These are phyloP conservation scores for Boletus eberwhitei DNA, from an alignment of 768 basidiomycete species.

Conservation along the genomic window DNA sequence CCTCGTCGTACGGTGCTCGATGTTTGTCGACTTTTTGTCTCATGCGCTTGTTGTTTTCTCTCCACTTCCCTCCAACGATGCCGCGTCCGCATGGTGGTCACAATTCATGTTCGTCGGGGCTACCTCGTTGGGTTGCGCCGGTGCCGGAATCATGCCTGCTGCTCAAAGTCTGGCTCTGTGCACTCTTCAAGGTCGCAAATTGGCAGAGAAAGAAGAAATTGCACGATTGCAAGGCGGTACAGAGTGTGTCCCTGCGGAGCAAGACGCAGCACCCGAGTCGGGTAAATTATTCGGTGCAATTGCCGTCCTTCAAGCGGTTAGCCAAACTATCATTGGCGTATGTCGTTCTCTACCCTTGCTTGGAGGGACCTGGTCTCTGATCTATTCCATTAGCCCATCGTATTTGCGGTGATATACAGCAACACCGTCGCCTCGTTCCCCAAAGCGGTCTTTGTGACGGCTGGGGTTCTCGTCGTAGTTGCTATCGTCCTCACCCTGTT, in stretches of 20 bases:
- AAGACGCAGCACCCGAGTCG: slow-evolving; percentile 34
- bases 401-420: slow-evolving; percentile 68
- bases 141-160: slow-evolving; percentile 66
- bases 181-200: slow-evolving; percentile 40
- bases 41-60: slow-evolving; percentile 57
- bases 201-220: slow-evolving; percentile 35
- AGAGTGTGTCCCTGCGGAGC: slow-evolving; percentile 1
- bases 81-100: slow-evolving; percentile 20
- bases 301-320: slow-evolving; percentile 62
- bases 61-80: slow-evolving; percentile 40
- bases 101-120: slow-evolving; percentile 53
- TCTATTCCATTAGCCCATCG: slow-evolving; percentile 47
- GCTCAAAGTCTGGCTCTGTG: slow-evolving; percentile 73
- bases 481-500: slow-evolving; percentile 46
- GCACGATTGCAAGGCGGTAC: slow-evolving; percentile 14
- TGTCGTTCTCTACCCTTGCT: slow-evolving; percentile 2
- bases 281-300: slow-evolving; percentile 73
- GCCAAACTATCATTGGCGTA: slow-evolving; percentile 57
- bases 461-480: slow-evolving; percentile 51
- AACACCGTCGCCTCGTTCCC: slow-evolving; percentile 62
- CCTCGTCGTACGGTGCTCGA: slow-evolving; percentile 57
- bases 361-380: slow-evolving; percentile 9
- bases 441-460: slow-evolving; percentile 63
- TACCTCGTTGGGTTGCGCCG: slow-evolving; percentile 61
- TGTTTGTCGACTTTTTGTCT: slow-evolving; percentile 65